A percentile compares a stretch with the other conserved stretches of the same genome.
These are phyloP conservation scores for Trichophyton verrucosum DNA, from an alignment of 2,329 filamentous ascomycete species.

Conservation along the genomic window DNA sequence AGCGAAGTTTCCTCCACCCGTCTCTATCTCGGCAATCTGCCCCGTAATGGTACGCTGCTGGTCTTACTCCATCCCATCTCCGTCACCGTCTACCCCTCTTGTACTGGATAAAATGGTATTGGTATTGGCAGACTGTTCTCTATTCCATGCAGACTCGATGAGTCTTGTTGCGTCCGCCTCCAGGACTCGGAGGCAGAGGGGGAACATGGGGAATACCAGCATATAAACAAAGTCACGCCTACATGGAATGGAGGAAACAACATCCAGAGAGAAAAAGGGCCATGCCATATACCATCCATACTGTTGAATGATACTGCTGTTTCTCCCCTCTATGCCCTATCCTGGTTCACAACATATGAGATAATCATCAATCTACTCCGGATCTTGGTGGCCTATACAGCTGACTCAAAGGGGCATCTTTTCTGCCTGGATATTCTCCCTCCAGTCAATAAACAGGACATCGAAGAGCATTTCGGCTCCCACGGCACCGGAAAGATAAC, in stretches of 20 bases:
- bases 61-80: constrained; percentile 20
- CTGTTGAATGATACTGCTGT: background rate
- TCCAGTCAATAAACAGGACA: constrained; percentile 88
- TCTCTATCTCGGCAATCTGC: constrained; percentile 95
- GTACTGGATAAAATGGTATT: constrained; percentile 4
- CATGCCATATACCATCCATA: background rate
- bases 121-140: background rate
- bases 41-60: constrained; percentile 68
- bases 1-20: constrained; percentile 86
- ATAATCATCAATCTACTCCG: constrained; percentile 9
- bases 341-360: background rate
- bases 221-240: background rate
- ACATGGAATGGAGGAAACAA: background rate
- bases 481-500: constrained; percentile 96
- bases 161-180: background rate
- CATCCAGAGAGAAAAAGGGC: background rate
- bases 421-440: constrained; percentile 25
- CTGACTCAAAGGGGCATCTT: constrained; percentile 22
- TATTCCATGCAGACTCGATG: background rate
- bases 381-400: constrained; percentile 18
- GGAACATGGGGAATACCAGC: background rate
- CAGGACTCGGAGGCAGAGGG: background rate
- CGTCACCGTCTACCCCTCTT: constrained; percentile 9
- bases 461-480: constrained; percentile 87
- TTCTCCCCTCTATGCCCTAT: background rate